Evolutionary conservation across 768 basidiomycete species (phyloP), one percentile per base, ranked within the genome.

Genomic region (Pleurotus eryngii): DNA sequence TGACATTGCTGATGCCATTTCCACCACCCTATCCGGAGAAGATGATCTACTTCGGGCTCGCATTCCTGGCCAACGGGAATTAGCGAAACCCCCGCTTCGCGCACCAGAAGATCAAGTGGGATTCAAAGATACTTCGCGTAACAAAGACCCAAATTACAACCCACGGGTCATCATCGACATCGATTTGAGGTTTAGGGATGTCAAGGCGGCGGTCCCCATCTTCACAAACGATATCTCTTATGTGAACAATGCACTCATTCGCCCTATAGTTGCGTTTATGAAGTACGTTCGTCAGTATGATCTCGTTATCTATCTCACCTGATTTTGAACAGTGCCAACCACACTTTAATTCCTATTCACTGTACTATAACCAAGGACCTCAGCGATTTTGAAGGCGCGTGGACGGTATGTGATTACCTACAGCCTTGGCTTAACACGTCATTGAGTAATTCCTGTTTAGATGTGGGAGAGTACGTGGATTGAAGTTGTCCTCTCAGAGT

Each of bases 191-290:
- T 98, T 99, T 72, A 81, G 95, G 49, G 97, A 99, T 72, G 67
- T 99, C 67, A 98, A 98, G 72, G 95, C 97, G 40, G 89, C 85
- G 20, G 92, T 99, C 11, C 97, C 97, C 1, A 81, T 96, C 50
- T 98, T 95, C 74, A 86, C 93, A 30, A 80, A 79, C 46, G 92
- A 97, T 66, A 69, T 99, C 57, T 91, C 91, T 45, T 92, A 96
- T 65, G 88, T 92, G 60, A 97, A 96, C 65, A 91, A 87, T 65
- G 97, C 97, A 18, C 75, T 98, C 22, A 89, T 97, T 47, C 71
- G 97, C 64, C 95, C 97, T 3, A 98, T 99, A 60, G 97, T 98
- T 14, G 96, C 94, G 1, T 99, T 99, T 68, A 95, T 98, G 86
- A 97, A 97, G 95, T 95, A 64, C 8, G 59, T 87, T 77, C 9